Percentiles rank a stretch among this genome's conserved stretches.
phyloP scores from a whole-genome alignment of 352 stramenopile species.

The Pythium guiyangense region DNA sequence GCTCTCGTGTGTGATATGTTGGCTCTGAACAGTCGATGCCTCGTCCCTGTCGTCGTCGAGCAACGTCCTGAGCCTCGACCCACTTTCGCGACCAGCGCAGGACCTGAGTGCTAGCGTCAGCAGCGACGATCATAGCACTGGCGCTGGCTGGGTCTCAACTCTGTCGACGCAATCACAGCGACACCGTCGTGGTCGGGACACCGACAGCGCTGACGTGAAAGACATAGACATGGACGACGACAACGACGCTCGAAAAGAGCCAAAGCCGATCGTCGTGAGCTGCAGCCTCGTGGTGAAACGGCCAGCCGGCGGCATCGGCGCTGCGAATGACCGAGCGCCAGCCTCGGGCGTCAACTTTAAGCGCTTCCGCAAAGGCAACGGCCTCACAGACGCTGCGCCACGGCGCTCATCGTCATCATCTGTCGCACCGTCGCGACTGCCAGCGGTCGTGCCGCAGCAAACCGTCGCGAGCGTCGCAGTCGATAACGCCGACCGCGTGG shows the following conservation, averaged over 20 bases:
- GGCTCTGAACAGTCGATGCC: not conserved
- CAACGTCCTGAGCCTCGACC: conserved; percentile 14
- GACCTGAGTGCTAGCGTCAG: not conserved
- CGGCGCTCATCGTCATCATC: not conserved
- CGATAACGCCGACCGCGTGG: conserved; percentile 51
- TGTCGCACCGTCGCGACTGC: not conserved
- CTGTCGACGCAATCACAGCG: conserved; percentile 8
- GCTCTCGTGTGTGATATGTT: not conserved
- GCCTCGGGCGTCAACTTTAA: conserved; percentile 62
- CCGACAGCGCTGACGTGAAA: conserved; percentile 18
- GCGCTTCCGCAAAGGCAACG: conserved; percentile 80
- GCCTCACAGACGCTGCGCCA: conserved; percentile 18
- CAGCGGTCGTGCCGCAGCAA: conserved; percentile 21
- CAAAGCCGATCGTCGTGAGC: conserved; percentile 41
- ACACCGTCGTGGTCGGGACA: conserved; percentile 11
- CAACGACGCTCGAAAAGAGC: conserved; percentile 14
- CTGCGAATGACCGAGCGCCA: not conserved
- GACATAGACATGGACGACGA: conserved; percentile 23
- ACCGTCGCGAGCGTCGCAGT: conserved; percentile 60
- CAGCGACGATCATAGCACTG: not conserved
- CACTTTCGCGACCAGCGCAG: not conserved
- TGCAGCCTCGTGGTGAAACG: conserved; percentile 55
- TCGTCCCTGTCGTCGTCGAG: conserved; percentile 3
- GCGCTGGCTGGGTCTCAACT: conserved; percentile 24
- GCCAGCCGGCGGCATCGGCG: not conserved